A percentile compares a stretch with the other conserved stretches of the same genome.
Evolutionary conservation across 1,139 yeast species (phyloP).

Genomic region (Pichia sp.): DNA sequence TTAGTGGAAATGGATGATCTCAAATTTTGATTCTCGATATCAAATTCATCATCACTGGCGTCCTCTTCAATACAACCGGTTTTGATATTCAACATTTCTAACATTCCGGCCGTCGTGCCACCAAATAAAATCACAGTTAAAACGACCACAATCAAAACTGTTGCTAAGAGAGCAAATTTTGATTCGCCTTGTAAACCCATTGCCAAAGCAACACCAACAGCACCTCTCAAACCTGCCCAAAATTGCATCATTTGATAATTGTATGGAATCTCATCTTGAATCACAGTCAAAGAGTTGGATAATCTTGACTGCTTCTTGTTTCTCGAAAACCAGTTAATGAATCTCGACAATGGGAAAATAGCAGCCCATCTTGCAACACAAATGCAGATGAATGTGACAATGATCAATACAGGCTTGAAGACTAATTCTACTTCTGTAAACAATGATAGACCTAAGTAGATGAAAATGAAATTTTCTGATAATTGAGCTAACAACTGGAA

Average conservation of each 20-base stretch:
- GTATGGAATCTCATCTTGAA: constrained; percentile 89
- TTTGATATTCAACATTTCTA: constrained; percentile 86
- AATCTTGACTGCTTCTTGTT: constrained; percentile 38
- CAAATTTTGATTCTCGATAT: constrained; percentile 53
- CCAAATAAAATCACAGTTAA: constrained; percentile 94
- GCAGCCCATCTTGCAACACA: constrained; percentile 97
- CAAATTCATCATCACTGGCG: constrained; percentile 91
- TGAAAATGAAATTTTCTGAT: constrained; percentile 94
- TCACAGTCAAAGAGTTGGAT: constrained; percentile 30
- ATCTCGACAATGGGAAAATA: constrained; percentile 84
- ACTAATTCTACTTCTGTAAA: constrained; percentile 95
- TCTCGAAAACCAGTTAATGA: constrained; percentile 73
- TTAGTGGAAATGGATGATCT: background rate
- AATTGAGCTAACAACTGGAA: constrained; percentile 91
- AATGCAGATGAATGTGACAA: constrained; percentile 81
- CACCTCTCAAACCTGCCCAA: constrained; percentile 99
- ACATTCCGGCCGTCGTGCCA: constrained; percentile 97
- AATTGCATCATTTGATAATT: constrained; percentile 98
- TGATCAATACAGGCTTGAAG: constrained; percentile 86
- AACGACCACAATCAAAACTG: constrained; percentile 93
- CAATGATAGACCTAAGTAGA: constrained; percentile 85
- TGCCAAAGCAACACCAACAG: constrained; percentile 98
- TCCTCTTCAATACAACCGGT: constrained; percentile 83
- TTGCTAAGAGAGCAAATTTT: constrained; percentile 82
- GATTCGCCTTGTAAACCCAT: constrained; percentile 96